Percentiles rank a stretch among this genome's conserved stretches.
phyloP scores from a whole-genome alignment of 371 early-diverging fungal genomes.

The Lichtheimia ornata region DNA sequence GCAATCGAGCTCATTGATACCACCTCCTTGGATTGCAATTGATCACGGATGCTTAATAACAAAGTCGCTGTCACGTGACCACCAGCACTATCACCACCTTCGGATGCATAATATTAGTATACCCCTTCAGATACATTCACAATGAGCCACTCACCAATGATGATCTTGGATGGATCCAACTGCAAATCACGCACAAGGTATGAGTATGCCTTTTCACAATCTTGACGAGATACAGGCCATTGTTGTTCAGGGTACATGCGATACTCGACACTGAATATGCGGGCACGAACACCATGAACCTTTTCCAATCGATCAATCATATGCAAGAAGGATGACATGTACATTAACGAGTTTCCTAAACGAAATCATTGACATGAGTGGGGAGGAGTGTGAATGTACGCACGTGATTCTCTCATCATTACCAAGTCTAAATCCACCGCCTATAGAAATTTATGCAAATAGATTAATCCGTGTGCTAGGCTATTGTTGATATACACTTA shows the following conservation, averaged over 20 bases:
- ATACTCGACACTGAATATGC: slow-evolving; percentile 34
- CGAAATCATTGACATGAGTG: not conserved
- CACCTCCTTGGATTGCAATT: slow-evolving; percentile 7
- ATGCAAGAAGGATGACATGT: slow-evolving; percentile 26
- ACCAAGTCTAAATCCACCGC: slow-evolving; percentile 35
- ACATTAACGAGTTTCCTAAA: slow-evolving; percentile 28
- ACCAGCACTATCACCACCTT: slow-evolving; percentile 45
- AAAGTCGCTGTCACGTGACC: slow-evolving; percentile 30
- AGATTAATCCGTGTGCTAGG: not conserved
- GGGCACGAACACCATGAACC: slow-evolving; percentile 19
- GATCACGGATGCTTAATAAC: slow-evolving; percentile 20
- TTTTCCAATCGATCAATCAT: slow-evolving; percentile 25
- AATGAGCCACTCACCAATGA: slow-evolving; percentile 22
- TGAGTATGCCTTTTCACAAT: slow-evolving; percentile 26
- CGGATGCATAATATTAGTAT: not conserved
- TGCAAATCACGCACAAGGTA: slow-evolving; percentile 31
- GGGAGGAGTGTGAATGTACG: not conserved
- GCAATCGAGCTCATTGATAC: slow-evolving; percentile 15
- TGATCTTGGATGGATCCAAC: slow-evolving; percentile 25
- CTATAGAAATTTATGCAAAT: slow-evolving; percentile 9
- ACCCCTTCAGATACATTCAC: not conserved
- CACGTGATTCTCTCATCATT: slow-evolving; percentile 4
- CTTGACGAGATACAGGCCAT: slow-evolving; percentile 20
- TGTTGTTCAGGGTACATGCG: slow-evolving; percentile 16
- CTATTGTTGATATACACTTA: not conserved